A percentile compares a stretch with the other conserved stretches of the same genome.
Evolutionary conservation across 2,329 filamentous ascomycete genomes (phyloP).

Genomic region (Ascocoryne sarcoides): DNA sequence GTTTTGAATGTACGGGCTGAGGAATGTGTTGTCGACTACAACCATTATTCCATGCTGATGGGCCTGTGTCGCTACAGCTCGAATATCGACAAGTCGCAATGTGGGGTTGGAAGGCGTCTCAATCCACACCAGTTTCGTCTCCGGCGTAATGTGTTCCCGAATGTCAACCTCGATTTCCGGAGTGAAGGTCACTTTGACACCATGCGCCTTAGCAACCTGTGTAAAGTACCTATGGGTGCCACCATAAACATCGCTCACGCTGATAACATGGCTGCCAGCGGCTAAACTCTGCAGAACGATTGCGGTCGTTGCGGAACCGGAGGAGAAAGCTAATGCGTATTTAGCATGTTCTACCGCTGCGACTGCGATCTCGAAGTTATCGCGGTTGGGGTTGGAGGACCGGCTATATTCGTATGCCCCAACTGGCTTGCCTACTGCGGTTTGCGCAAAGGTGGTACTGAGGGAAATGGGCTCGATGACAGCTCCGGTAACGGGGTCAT

Average conservation of each 20-base stretch:
- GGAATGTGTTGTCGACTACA: slow-evolving; percentile 98
- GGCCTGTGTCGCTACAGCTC: slow-evolving; percentile 71
- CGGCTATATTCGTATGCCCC: slow-evolving; percentile 90
- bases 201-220: slow-evolving; percentile 89
- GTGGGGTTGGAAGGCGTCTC: slow-evolving; percentile 94
- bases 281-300: slow-evolving; percentile 89
- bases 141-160: slow-evolving; percentile 69
- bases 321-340: slow-evolving; percentile 89
- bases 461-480: slow-evolving; percentile 96
- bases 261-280: slow-evolving; percentile 85
- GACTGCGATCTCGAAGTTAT: slow-evolving; percentile 87
- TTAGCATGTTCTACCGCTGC: slow-evolving; percentile 88
- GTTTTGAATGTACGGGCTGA: slow-evolving; percentile 94
- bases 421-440: slow-evolving; percentile 74
- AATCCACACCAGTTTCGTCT: slow-evolving; percentile 96
- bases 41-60: slow-evolving; percentile 86
- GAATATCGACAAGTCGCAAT: slow-evolving; percentile 84
- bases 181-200: slow-evolving; percentile 89
- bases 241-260: slow-evolving; percentile 94
- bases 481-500: slow-evolving; percentile 85
- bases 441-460: slow-evolving; percentile 94
- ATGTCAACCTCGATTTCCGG: slow-evolving; percentile 87
- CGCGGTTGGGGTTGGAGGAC: slow-evolving; percentile 87
- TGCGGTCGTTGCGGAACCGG: slow-evolving; percentile 88
- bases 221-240: slow-evolving; percentile 99